These are phyloP conservation scores for Myotisia sp. DNA, from an alignment of 2,329 filamentous ascomycete genomes.

Conservation along the genomic window DNA sequence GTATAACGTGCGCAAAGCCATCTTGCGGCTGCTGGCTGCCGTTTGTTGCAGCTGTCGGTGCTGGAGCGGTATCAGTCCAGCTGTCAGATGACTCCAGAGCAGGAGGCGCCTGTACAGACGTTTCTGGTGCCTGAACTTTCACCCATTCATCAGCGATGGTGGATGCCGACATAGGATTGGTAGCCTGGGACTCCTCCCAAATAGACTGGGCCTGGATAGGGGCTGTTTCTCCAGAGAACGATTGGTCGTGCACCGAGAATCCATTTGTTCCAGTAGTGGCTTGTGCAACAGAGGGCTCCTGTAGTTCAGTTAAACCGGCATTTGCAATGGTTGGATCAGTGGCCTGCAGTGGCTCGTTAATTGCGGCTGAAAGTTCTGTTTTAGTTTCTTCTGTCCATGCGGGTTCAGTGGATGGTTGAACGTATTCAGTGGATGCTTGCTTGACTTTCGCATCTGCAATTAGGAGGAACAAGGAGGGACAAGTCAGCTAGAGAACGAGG, in stretches of 20 bases:
- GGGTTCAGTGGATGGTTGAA: slow-evolving; percentile 23
- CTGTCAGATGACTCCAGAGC: slow-evolving; percentile 42
- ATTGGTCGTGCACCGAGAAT: slow-evolving; percentile 9
- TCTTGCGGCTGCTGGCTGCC: slow-evolving; percentile 13
- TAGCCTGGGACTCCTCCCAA: slow-evolving; percentile 36
- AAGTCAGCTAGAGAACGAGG: neutral
- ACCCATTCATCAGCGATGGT: slow-evolving; percentile 55
- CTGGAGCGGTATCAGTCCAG: slow-evolving; percentile 70
- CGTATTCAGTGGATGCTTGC: slow-evolving; percentile 33
- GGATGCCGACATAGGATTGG: slow-evolving; percentile 34
- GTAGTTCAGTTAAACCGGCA: slow-evolving; percentile 46
- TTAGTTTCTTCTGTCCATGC: slow-evolving; percentile 34
- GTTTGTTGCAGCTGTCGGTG: slow-evolving; percentile 24
- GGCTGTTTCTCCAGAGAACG: slow-evolving; percentile 15
- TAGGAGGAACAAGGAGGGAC: neutral
- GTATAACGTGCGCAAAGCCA: slow-evolving; percentile 25
- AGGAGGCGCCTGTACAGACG: slow-evolving; percentile 13
- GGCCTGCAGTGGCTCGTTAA: slow-evolving; percentile 21
- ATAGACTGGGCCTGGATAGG: slow-evolving; percentile 31
- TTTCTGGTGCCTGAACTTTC: slow-evolving; percentile 52
- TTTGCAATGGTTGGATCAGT: slow-evolving; percentile 49
- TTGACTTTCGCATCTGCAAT: slow-evolving; percentile 38
- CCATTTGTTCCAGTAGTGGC: slow-evolving; percentile 45
- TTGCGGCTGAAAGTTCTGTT: slow-evolving; percentile 23
- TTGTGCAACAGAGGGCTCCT: slow-evolving; percentile 36